phyloP scores from a whole-genome alignment of 192 early-diverging fungal genomes.

The Cetraspora pellucida region DNA sequence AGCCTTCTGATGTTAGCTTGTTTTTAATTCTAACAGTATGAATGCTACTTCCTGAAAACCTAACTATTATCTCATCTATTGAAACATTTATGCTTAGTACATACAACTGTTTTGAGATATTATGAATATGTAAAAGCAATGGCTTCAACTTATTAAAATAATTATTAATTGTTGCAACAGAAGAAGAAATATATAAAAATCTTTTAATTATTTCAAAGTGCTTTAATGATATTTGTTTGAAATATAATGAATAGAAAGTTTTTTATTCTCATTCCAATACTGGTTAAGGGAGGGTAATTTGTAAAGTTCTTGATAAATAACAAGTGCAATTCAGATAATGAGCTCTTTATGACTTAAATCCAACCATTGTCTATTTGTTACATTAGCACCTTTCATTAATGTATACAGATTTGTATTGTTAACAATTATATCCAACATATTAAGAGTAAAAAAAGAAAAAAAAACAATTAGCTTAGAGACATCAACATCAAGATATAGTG shows the following conservation, averaged over 20 bases:
- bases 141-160: constrained; percentile 2
- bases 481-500: not conserved
- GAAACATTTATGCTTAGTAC: not conserved
- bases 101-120: not conserved
- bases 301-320: constrained; percentile 18
- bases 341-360: not conserved
- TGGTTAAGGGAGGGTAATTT: constrained; percentile 15
- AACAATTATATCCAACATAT: not conserved
- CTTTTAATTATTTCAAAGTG: constrained; percentile 1
- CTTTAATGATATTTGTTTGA: not conserved
- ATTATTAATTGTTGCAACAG: constrained; percentile 16
- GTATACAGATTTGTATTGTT: constrained; percentile 2
- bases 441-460: not conserved
- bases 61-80: not conserved
- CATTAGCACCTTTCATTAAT: not conserved
- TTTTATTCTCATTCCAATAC: not conserved
- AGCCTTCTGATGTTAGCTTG: not conserved
- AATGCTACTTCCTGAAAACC: not conserved
- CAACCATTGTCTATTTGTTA: not conserved
- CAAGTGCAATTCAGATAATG: not conserved
- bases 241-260: constrained; percentile 7
- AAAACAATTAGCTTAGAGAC: not conserved
- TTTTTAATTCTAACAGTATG: constrained; percentile 5
- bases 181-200: not conserved
- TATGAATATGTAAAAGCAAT: constrained; percentile 3